These are phyloP conservation scores for Linaria vulgaris DNA, from an alignment of 257 asterid species.

Conservation along the genomic window DNA sequence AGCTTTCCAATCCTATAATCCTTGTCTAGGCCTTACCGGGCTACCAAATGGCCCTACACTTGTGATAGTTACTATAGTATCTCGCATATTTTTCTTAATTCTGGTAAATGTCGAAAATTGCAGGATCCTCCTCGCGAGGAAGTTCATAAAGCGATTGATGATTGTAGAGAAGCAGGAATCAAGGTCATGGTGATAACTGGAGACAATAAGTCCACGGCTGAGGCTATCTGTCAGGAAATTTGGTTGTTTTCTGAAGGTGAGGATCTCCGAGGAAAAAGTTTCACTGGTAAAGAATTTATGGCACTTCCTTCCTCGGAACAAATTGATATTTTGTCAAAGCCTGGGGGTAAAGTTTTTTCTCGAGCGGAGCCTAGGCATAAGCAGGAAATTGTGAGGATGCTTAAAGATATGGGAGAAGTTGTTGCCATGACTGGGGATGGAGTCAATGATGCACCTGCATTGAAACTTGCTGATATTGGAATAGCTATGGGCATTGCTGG, in stretches of 20 bases:
- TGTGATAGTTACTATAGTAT: not conserved
- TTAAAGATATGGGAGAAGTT: conserved; percentile 76
- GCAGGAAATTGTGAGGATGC: conserved; percentile 86
- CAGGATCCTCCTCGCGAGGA: conserved; percentile 98
- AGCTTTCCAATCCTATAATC: no score
- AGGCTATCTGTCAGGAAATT: conserved; percentile 82
- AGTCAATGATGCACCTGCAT: conserved; percentile 94
- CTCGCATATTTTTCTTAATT: not conserved
- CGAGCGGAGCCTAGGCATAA: conserved; percentile 92
- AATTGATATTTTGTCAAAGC: conserved; percentile 53
- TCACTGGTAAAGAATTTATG: conserved; percentile 84
- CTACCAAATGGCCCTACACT: not conserved
- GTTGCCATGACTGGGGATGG: conserved; percentile 99
- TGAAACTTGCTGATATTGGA: conserved; percentile 90
- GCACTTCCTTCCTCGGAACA: conserved; percentile 61
- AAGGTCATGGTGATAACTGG: conserved; percentile 92
- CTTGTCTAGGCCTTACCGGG: no score
- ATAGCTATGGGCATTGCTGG: conserved; percentile 95
- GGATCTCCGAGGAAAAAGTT: conserved; percentile 57
- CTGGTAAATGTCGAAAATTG: conserved; percentile 10
- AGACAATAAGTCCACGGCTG: conserved; percentile 94
- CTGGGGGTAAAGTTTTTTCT: conserved; percentile 82
- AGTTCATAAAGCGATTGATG: conserved; percentile 69
- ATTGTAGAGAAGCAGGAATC: conserved; percentile 83
- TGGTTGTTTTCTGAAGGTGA: conserved; percentile 55